Conservation (phyloP, 2,329 filamentous ascomycete genomes). For the Dothidotthia symphoricarpi region DNA sequence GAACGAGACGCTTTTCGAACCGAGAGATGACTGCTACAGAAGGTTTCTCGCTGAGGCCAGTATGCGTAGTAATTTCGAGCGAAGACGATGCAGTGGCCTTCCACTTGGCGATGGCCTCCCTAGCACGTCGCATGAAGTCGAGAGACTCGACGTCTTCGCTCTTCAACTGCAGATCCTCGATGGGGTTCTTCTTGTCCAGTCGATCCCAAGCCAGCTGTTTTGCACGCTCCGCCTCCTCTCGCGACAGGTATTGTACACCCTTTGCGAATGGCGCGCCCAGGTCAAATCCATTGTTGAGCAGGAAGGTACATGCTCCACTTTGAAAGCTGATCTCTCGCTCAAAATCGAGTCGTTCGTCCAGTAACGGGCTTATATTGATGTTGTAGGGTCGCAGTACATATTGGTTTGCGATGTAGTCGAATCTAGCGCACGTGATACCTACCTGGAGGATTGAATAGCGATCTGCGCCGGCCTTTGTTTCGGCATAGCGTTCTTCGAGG, state of each 20-base stretch:
- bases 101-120: slow-evolving; percentile 51
- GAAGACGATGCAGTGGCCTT: slow-evolving; percentile 18
- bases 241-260: slow-evolving; percentile 63
- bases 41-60: slow-evolving; percentile 22
- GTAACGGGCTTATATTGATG: slow-evolving; percentile 59
- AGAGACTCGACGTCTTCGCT: slow-evolving; percentile 53
- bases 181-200: slow-evolving; percentile 38
- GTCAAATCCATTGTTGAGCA: slow-evolving; percentile 58
- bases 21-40: slow-evolving; percentile 29
- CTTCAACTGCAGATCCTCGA: slow-evolving; percentile 51
- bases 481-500: slow-evolving; percentile 61
- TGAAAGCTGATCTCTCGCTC: slow-evolving; percentile 61
- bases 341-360: slow-evolving; percentile 55
- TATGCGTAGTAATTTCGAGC: slow-evolving; percentile 33
- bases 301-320: slow-evolving; percentile 61
- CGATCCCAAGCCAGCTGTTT: slow-evolving; percentile 47
- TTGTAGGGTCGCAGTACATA: slow-evolving; percentile 66
- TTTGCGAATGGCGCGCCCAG: slow-evolving; percentile 56
- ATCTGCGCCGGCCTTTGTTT: slow-evolving; percentile 60
- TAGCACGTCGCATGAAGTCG: slow-evolving; percentile 50
- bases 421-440: slow-evolving; percentile 64
- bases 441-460: slow-evolving; percentile 65
- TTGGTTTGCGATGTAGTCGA: slow-evolving; percentile 48
- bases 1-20: slow-evolving; percentile 64
- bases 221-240: slow-evolving; percentile 55